A percentile compares a stretch with the other conserved stretches of the same genome.
Evolutionary conservation across 192 early-diverging fungal species (phyloP).

Genomic region (Coemansia nantahalensis): DNA sequence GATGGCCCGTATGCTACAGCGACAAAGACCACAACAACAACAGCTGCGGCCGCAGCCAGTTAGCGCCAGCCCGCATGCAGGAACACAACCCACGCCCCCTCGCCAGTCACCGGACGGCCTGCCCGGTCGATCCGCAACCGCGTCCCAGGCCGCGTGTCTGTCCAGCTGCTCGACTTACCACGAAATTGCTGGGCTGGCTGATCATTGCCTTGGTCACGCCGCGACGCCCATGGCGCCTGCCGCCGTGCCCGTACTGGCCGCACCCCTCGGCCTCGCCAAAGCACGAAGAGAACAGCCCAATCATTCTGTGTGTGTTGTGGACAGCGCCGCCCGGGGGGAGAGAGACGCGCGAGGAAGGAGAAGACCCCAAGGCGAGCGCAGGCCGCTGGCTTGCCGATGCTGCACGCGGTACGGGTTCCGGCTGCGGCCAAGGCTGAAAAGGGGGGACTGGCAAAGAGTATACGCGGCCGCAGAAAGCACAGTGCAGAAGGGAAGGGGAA

Average conservation of each 20-base stretch:
- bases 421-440: too few relatives aligned
- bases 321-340: too few relatives aligned
- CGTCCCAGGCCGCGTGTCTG: too few relatives aligned
- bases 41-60: not conserved
- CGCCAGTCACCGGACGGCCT: not conserved
- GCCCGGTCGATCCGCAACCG: not conserved
- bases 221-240: conserved; percentile 14
- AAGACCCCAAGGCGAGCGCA: too few relatives aligned
- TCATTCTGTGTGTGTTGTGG: too few relatives aligned
- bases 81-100: not conserved
- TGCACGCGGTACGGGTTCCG: too few relatives aligned
- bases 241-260: conserved; percentile 6
- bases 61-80: not conserved
- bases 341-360: too few relatives aligned
- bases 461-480: too few relatives aligned
- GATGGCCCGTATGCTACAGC: conserved; percentile 48
- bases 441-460: too few relatives aligned
- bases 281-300: conserved; percentile 52
- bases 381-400: too few relatives aligned
- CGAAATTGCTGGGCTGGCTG: conserved; percentile 48
- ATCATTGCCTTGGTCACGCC: conserved; percentile 53
- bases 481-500: too few relatives aligned
- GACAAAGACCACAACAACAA: not conserved
- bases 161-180: too few relatives aligned
- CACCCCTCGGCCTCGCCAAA: conserved; percentile 33